These are phyloP conservation scores for Insectozyma bohioensis DNA, from an alignment of 1,139 yeast genomes.

Conservation along the genomic window DNA sequence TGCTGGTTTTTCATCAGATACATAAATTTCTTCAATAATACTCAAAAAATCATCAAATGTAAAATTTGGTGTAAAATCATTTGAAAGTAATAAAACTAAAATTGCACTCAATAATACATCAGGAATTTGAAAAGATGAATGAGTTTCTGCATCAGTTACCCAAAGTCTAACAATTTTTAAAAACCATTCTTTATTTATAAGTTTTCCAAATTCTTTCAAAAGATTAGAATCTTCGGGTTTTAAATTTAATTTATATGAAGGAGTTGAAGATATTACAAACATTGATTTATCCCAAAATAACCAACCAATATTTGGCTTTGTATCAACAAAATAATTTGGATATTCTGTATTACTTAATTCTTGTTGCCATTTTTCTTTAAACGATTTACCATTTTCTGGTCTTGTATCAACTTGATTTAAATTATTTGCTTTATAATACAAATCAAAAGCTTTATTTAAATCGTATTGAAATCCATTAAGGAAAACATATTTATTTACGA, in stretches of 20 bases:
- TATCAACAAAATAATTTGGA: slow-evolving; percentile 60
- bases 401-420: slow-evolving; percentile 44
- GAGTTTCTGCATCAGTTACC: slow-evolving; percentile 64
- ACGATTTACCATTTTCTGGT: slow-evolving; percentile 30
- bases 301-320: slow-evolving; percentile 65
- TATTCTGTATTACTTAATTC: slow-evolving; percentile 53
- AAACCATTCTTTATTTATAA: slow-evolving; percentile 61
- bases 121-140: slow-evolving; percentile 59
- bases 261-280: slow-evolving; percentile 42
- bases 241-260: slow-evolving; percentile 27
- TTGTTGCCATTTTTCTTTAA: slow-evolving; percentile 41
- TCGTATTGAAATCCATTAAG: slow-evolving; percentile 59
- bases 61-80: slow-evolving; percentile 35
- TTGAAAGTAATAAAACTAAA: slow-evolving; percentile 45
- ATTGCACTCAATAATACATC: slow-evolving; percentile 55
- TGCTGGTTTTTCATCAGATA: slow-evolving; percentile 60
- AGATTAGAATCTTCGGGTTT: slow-evolving; percentile 38
- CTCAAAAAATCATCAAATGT: slow-evolving; percentile 48
- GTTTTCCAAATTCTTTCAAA: slow-evolving; percentile 43
- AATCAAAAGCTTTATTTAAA: slow-evolving; percentile 43
- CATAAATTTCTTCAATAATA: slow-evolving; percentile 52
- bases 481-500: slow-evolving; percentile 52
- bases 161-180: slow-evolving; percentile 50
- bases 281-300: slow-evolving; percentile 70
- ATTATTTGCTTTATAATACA: slow-evolving; percentile 39